These are phyloP conservation scores for Exutisphaerella laricina DNA, from an alignment of 2,329 filamentous ascomycete species.

Conservation along the genomic window DNA sequence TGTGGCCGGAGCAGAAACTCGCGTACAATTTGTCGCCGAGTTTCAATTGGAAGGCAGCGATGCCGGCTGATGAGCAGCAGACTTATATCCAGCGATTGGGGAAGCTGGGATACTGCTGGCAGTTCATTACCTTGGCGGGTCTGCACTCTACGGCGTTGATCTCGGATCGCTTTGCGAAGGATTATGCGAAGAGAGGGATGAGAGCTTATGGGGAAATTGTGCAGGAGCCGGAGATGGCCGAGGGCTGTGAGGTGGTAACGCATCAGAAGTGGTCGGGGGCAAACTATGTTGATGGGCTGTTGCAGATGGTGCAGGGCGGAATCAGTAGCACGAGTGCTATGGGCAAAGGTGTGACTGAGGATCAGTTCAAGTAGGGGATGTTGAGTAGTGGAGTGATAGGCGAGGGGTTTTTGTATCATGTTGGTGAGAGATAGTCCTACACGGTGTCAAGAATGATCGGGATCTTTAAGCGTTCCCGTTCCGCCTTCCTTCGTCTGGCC, in stretches of 20 bases:
- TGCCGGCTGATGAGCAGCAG: slow-evolving; percentile 86
- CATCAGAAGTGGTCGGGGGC: slow-evolving; percentile 99
- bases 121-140: slow-evolving; percentile 98
- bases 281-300: slow-evolving; percentile 85
- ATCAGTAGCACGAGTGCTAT: slow-evolving; percentile 90
- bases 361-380: slow-evolving; percentile 65
- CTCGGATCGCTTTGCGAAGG: slow-evolving; percentile 78
- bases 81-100: slow-evolving; percentile 93
- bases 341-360: slow-evolving; percentile 96
- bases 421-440: too few species aligned
- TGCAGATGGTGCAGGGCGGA: slow-evolving; percentile 96
- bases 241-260: slow-evolving; percentile 87
- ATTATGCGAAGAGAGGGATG: slow-evolving; percentile 71
- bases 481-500: too few species aligned
- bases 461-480: too few species aligned
- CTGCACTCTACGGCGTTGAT: slow-evolving; percentile 94
- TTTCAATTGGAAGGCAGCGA: slow-evolving; percentile 99
- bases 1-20: slow-evolving; percentile 96
- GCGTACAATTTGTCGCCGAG: slow-evolving; percentile 97
- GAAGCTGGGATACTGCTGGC: slow-evolving; percentile 92
- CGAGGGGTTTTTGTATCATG: too few species aligned
- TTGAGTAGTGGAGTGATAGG: too few species aligned
- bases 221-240: slow-evolving; percentile 94
- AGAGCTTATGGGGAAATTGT: slow-evolving; percentile 94
- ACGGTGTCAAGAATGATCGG: too few species aligned